Evolutionary conservation across 441 rosid species (phyloP), one percentile per base, ranked within the genome.

Genomic region (Capsella rubella): DNA sequence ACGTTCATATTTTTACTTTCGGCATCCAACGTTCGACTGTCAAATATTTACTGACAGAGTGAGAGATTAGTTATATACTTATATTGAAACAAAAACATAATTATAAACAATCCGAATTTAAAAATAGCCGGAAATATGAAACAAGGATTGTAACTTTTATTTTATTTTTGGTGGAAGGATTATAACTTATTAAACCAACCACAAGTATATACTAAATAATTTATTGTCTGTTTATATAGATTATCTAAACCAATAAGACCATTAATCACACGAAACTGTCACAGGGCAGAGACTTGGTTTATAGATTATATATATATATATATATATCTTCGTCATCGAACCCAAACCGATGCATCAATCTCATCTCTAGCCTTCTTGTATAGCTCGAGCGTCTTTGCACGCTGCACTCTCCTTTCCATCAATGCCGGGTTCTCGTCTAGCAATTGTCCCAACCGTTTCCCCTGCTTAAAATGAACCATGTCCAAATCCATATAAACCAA

Each of bases 311-410:
- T 35, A 35, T 35, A 35, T 35, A 7, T 16, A 1, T 35, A 35
- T 35, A 35, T 35, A 35, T 35, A 35, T 35, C 8, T 16, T 25
- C 16, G 52, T 75, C 85, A 93, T 72, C 97, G 92, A 2, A 75
- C 77, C 99, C 97, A 94, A 52, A 96, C 81, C 45, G 89, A 97
- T 1, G 95, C 87, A 78, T 92, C 99, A 6, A 94, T 81, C 84
- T 94, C 99, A 43, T 94, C 99, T 82, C 95, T 85, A 0, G 95
- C 97, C 1, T 93, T 79, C 87, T 92, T 94, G 82, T 94, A 94
- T 28, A 94, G 68, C 73, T 94, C 97, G 28, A 94, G 97, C 86
- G 97, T 89, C 79, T 89, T 85, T 0, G 87, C 91, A 54, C 90
- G 84, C 60, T 94, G 87, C 16, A 66, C 78, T 78, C 97, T 90